Percentiles rank a stretch among this genome's conserved stretches.
Conservation (phyloP, 2,329 filamentous ascomycete species). For the Paraphoma chrysanthemicola region DNA sequence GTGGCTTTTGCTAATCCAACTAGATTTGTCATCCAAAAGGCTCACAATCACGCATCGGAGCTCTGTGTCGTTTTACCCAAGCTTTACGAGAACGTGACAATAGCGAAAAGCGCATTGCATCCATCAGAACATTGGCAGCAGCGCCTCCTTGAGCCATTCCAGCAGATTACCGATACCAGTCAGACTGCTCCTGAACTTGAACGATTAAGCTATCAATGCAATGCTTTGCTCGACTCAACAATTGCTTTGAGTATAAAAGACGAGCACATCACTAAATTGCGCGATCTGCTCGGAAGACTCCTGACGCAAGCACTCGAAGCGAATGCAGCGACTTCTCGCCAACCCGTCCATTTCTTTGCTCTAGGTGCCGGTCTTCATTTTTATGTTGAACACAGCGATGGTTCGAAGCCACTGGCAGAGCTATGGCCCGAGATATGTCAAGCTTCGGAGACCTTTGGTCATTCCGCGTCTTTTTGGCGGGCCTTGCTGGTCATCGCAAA, state of each 20-base stretch:
- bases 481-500: constrained; percentile 63
- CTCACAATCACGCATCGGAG: constrained; percentile 38
- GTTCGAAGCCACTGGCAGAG: constrained; percentile 57
- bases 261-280: constrained; percentile 27
- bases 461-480: constrained; percentile 49
- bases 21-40: constrained; percentile 70
- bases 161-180: constrained; percentile 52
- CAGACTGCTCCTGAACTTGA: constrained; percentile 11
- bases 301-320: constrained; percentile 24
- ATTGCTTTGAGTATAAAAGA: constrained; percentile 26
- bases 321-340: constrained; percentile 1
- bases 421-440: constrained; percentile 72
- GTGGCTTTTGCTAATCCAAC: constrained; percentile 20
- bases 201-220: constrained; percentile 33
- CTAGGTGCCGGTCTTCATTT: constrained; percentile 76
- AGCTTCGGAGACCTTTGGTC: constrained; percentile 70
- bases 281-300: constrained; percentile 25
- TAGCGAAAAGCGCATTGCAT: constrained; percentile 25
- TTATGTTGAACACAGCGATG: constrained; percentile 67
- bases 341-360: constrained; percentile 62
- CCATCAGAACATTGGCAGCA: constrained; percentile 39
- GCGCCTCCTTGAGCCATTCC: constrained; percentile 71
- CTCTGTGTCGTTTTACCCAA: constrained; percentile 40
- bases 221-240: constrained; percentile 37
- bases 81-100: constrained; percentile 29